These are phyloP conservation scores for Phylloporus sp. DNA, from an alignment of 768 basidiomycete species.

Conservation along the genomic window DNA sequence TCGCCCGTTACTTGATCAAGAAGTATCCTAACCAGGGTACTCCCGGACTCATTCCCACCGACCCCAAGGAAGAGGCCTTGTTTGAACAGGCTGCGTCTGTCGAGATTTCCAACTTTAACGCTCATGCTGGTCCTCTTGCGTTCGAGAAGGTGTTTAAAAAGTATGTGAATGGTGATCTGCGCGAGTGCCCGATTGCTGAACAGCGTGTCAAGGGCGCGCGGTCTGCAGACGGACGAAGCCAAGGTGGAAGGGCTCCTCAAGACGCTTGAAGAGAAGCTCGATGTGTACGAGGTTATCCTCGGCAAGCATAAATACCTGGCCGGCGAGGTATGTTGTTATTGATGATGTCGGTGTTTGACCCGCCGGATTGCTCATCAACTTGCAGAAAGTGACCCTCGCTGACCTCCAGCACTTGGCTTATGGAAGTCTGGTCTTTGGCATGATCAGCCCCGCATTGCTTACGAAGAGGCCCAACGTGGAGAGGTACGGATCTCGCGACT, in stretches of 20 bases:
- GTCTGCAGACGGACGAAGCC: constrained; percentile 22
- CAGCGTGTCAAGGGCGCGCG: constrained; percentile 5
- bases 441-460: constrained; percentile 30
- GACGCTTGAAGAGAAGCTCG: constrained; percentile 35
- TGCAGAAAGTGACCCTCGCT: constrained; percentile 46
- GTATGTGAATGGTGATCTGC: constrained; percentile 29
- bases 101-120: constrained; percentile 51
- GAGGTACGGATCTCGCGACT: constrained; percentile 31
- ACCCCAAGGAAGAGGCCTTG: constrained; percentile 30
- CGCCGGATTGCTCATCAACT: background rate
- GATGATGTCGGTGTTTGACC: background rate
- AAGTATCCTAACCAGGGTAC: constrained; percentile 52
- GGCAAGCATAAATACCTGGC: constrained; percentile 51
- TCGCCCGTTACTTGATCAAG: constrained; percentile 50
- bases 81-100: constrained; percentile 36
- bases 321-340: constrained; percentile 42
- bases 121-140: constrained; percentile 34
- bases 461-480: constrained; percentile 38
- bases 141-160: constrained; percentile 49
- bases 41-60: constrained; percentile 42
- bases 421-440: constrained; percentile 25
- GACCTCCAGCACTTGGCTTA: constrained; percentile 57
- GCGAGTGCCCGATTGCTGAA: background rate
- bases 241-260: constrained; percentile 10
- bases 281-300: constrained; percentile 51